phyloP scores from a whole-genome alignment of 2,329 filamentous ascomycete genomes.

The Calonectria pseudoturangicola region DNA sequence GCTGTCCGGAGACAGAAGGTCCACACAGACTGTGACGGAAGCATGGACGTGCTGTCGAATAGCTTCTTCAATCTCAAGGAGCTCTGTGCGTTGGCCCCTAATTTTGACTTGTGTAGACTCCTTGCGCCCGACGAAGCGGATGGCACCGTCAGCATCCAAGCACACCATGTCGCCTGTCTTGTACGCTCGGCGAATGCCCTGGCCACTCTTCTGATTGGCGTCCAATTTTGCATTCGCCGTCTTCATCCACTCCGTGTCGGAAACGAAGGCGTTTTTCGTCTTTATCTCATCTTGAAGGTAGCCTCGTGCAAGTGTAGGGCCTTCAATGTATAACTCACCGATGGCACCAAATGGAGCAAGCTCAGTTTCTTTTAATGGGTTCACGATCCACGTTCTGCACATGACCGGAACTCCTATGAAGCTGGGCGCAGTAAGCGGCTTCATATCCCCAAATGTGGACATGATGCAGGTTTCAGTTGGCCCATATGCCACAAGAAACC shows the following conservation, averaged over 20 bases:
- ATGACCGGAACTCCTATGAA: neutral
- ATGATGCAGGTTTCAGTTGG: slow-evolving; percentile 1
- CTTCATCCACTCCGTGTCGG: neutral
- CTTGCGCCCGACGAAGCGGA: neutral
- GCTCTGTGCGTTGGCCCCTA: neutral
- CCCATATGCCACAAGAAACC: neutral
- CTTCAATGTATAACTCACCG: neutral
- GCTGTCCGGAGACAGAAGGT: neutral
- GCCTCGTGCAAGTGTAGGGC: slow-evolving; percentile 2
- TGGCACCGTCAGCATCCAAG: neutral
- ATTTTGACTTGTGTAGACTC: slow-evolving; percentile 1
- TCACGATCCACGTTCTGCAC: neutral
- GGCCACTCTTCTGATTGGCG: neutral
- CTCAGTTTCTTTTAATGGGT: neutral
- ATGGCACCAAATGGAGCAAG: neutral
- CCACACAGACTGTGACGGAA: slow-evolving; percentile 1
- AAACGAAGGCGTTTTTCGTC: neutral
- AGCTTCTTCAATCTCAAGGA: neutral
- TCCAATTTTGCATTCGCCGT: neutral
- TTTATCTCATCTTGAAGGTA: slow-evolving; percentile 5
- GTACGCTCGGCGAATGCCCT: neutral
- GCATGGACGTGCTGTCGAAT: slow-evolving; percentile 7
- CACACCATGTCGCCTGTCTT: slow-evolving; percentile 9
- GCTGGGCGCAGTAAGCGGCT: neutral
- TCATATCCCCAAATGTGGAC: slow-evolving; percentile 7